Percentiles rank a stretch among this genome's conserved stretches.
These are phyloP conservation scores for Neostapfia colusana DNA, from an alignment of 176 grass and related monocot species.

Conservation along the genomic window DNA sequence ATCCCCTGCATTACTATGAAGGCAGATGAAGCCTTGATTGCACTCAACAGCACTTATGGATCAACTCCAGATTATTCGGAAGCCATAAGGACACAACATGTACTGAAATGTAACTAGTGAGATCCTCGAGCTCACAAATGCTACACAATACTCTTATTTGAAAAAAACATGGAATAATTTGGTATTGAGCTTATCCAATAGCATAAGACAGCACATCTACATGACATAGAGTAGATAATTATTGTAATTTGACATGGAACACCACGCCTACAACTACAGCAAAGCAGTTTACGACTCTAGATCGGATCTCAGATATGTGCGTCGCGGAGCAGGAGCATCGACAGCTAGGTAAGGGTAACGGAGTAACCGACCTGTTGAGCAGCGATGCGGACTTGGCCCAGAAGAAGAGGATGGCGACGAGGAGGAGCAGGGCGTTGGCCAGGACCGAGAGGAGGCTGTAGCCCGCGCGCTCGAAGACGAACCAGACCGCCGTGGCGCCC, in stretches of 20 bases:
- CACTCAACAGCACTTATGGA: conserved; percentile 6
- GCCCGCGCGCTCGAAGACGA: conserved; percentile 82
- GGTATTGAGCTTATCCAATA: neutral
- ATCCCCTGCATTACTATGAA: neutral
- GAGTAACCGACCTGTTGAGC: conserved; percentile 63
- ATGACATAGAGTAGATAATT: neutral
- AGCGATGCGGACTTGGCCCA: conserved; percentile 97
- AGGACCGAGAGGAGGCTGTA: conserved; percentile 91
- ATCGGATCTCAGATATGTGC: conserved; percentile 31
- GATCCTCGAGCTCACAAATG: neutral
- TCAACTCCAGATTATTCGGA: neutral
- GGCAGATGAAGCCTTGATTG: neutral
- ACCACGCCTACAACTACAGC: neutral
- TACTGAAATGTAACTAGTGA: neutral
- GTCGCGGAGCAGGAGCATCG: neutral
- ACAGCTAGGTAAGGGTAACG: neutral
- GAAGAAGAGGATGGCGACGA: conserved; percentile 94
- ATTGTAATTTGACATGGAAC: neutral
- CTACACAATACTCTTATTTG: neutral
- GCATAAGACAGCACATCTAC: neutral
- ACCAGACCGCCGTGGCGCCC: conserved; percentile 70
- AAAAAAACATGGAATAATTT: neutral
- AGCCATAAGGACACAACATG: neutral
- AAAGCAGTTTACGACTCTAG: neutral
- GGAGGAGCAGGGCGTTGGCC: conserved; percentile 81